Evolutionary conservation across 768 basidiomycete species (phyloP).

Genomic region (Hericium rajendrae): DNA sequence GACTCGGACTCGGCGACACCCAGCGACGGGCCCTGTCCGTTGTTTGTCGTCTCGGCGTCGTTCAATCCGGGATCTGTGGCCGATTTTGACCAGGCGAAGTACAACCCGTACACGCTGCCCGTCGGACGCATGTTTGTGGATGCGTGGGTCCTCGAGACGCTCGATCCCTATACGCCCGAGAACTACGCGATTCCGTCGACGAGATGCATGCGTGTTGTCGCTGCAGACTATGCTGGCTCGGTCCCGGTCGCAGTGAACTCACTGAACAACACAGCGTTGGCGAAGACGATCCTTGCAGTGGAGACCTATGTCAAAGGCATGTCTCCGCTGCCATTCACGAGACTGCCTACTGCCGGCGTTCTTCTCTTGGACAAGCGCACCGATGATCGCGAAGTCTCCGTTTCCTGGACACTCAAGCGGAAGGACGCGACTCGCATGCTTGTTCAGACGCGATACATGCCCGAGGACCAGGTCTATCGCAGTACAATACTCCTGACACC

Average conservation of each 20-base stretch:
- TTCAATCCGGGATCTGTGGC: slow-evolving; percentile 56
- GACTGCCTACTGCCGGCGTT: slow-evolving; percentile 58
- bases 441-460: slow-evolving; percentile 43
- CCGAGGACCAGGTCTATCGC: slow-evolving; percentile 41
- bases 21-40: slow-evolving; percentile 44
- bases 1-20: slow-evolving; percentile 28
- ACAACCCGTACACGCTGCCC: slow-evolving; percentile 67
- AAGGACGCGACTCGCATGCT: slow-evolving; percentile 51
- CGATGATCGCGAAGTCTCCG: slow-evolving; percentile 31
- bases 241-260: slow-evolving; percentile 81
- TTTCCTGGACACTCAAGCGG: slow-evolving; percentile 50
- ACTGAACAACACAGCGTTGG: slow-evolving; percentile 72
- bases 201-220: slow-evolving; percentile 73
- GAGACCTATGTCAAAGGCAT: slow-evolving; percentile 64
- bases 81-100: slow-evolving; percentile 51
- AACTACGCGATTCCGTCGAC: slow-evolving; percentile 93
- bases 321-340: slow-evolving; percentile 56
- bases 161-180: slow-evolving; percentile 91
- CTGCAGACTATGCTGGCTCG: slow-evolving; percentile 79
- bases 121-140: slow-evolving; percentile 80
- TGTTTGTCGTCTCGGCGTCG: slow-evolving; percentile 80
- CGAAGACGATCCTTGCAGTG: slow-evolving; percentile 60
- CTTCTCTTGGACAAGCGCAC: slow-evolving; percentile 44
- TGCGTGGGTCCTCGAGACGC: slow-evolving; percentile 93
- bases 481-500: slow-evolving; percentile 38